Evolutionary conservation across 768 basidiomycete species (phyloP).

Genomic region (Termitomyces sp.): DNA sequence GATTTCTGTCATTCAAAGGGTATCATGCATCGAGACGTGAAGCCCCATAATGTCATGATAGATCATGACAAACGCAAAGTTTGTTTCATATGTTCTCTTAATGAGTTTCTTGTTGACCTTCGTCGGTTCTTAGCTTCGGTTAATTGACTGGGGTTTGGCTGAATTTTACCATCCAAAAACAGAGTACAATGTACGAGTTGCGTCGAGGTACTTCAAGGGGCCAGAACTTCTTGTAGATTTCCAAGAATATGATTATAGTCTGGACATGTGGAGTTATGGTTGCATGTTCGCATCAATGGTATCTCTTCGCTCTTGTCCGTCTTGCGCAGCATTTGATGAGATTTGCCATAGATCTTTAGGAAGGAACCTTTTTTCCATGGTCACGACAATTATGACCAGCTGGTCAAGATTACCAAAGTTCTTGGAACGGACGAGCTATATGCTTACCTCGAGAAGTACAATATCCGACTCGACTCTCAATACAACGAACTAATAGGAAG

Average conservation of each 20-base stretch:
- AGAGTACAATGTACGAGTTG: constrained; percentile 97
- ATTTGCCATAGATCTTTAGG: constrained; percentile 76
- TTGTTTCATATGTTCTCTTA: constrained; percentile 13
- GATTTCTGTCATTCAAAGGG: constrained; percentile 98
- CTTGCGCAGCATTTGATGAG: constrained; percentile 7
- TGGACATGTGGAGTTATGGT: constrained; percentile 99
- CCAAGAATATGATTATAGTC: constrained; percentile 96
- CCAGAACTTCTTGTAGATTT: constrained; percentile 96
- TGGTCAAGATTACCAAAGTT: constrained; percentile 97
- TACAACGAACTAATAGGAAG: constrained; percentile 93
- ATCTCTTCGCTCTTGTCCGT: constrained; percentile 8
- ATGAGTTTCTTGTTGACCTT: constrained; percentile 3
- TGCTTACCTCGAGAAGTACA: constrained; percentile 90
- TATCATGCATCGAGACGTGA: constrained; percentile 98
- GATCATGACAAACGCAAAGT: constrained; percentile 97
- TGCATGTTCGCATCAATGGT: constrained; percentile 99
- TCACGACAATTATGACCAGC: constrained; percentile 97
- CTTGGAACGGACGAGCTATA: constrained; percentile 95
- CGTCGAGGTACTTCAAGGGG: constrained; percentile 96
- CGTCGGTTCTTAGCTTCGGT: constrained; percentile 58
- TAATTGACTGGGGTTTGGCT: constrained; percentile 98
- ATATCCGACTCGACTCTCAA: constrained; percentile 91
- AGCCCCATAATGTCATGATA: constrained; percentile 99
- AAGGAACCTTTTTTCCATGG: constrained; percentile 99
- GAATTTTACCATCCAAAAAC: constrained; percentile 98